phyloP scores from a whole-genome alignment of 2,329 filamentous ascomycete genomes.

The Diplodia seriata region DNA sequence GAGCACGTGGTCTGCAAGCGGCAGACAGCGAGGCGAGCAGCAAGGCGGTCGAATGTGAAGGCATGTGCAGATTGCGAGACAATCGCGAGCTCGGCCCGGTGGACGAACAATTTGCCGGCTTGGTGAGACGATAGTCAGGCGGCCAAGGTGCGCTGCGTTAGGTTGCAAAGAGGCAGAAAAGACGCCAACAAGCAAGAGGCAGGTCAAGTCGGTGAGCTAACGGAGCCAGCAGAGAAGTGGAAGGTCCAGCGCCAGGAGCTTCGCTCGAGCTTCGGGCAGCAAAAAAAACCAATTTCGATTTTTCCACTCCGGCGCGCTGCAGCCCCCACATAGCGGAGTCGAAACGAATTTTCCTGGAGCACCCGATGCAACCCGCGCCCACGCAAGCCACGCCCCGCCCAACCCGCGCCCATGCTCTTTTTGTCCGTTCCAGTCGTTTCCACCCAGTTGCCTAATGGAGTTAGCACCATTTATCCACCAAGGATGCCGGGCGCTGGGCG shows the following conservation, averaged over 20 bases:
- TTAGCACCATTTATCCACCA: background rate
- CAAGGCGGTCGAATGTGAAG: background rate
- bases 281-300: constrained; percentile 14
- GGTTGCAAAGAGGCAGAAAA: background rate
- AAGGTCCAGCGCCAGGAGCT: constrained; percentile 6
- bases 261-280: constrained; percentile 29
- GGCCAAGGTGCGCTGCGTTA: background rate
- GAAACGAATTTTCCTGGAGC: constrained; percentile 16
- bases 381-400: constrained; percentile 25
- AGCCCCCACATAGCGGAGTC: constrained; percentile 19
- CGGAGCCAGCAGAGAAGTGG: constrained; percentile 8
- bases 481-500: background rate
- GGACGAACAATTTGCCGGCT: background rate
- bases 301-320: background rate
- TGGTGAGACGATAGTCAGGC: constrained; percentile 11
- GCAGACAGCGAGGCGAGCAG: background rate
- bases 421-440: constrained; percentile 23
- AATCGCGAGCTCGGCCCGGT: background rate
- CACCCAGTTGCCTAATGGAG: constrained; percentile 20
- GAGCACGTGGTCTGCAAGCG: constrained; percentile 2
- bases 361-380: constrained; percentile 17
- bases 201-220: constrained; percentile 20
- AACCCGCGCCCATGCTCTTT: constrained; percentile 6
- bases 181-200: constrained; percentile 15
- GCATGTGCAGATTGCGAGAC: background rate